phyloP scores from a whole-genome alignment of 441 rosid species.

The Theobroma grandiflorum region DNA sequence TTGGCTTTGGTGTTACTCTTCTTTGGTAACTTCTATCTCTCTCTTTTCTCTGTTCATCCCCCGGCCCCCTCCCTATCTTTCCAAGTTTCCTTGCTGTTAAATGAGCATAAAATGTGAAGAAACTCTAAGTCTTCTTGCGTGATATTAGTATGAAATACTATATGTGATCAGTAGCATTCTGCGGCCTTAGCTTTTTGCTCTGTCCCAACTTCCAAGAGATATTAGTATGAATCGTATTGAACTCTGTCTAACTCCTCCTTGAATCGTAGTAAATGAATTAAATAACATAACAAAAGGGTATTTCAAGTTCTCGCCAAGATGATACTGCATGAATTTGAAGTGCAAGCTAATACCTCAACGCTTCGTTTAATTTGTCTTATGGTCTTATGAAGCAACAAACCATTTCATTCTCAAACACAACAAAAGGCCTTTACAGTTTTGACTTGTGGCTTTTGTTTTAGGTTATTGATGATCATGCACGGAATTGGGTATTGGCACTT shows the following conservation, averaged over 20 bases:
- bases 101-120: neutral
- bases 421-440: neutral
- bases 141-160: no score
- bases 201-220: no score
- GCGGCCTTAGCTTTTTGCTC: no score
- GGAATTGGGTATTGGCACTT: neutral
- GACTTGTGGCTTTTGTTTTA: neutral
- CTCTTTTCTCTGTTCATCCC: neutral
- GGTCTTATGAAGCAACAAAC: neutral
- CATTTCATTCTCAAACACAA: neutral
- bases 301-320: neutral
- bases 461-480: neutral
- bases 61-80: neutral
- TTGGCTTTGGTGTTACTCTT: neutral
- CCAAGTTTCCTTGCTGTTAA: neutral
- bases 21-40: constrained; percentile 1
- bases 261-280: no score
- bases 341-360: no score
- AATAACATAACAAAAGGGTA: neutral
- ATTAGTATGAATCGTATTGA: no score
- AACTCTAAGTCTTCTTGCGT: neutral
- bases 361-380: neutral
- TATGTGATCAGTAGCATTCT: no score
- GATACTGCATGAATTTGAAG: neutral
- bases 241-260: no score